Base-by-base conservation (phyloP, 768 basidiomycete species). In the Baorangia bicolor region DNA sequence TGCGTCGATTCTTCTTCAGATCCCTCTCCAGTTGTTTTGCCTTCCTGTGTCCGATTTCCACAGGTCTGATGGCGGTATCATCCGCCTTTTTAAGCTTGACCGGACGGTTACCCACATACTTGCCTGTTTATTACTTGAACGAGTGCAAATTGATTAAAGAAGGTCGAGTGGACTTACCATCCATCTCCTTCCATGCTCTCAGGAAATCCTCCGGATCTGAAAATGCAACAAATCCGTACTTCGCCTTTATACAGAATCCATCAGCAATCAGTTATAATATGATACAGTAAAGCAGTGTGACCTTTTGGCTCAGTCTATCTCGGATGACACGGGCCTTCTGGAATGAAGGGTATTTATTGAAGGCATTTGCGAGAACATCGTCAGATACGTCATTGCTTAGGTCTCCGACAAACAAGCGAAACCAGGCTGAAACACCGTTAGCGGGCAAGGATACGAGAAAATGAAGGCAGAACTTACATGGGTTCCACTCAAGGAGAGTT, bases 131-230 rank as follows among this genome's bases (percentile, higher is more conserved):
- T 35, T 18, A 38, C 31, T 46, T 64, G 35, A 62, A 16, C 48
- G 49, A 37, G 28, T 33, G 49, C 27, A 42, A 46, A 16, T 10
- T 13, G 28, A 23, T 27, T 3, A 13, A 5, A 42, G 11, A 53
- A 51, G 30, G 30, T 49, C 1, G 31, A 48, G 4, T 38, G 40
- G 2, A 69, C 89, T 34, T 63, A 92, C 95, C 96, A 72, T 98
- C 94, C 95, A 97, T 98, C 72, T 98, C 95, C 70, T 98, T 98
- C 96, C 96, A 99, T 18, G 96, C 96, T 69, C 86, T 95, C 53
- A 99, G 71, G 72, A 98, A 98, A 70, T 99, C 97, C 74, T 99
- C 97, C 0, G 97, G 97, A 67, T 98, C 97, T 41, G 91, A 92
- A 73, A 98, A 99, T 1, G 93, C 93, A 27, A 98, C 93, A 67